Evolutionary conservation across 768 basidiomycete species (phyloP).

Genomic region (Tylopilus cervinicoccineus): DNA sequence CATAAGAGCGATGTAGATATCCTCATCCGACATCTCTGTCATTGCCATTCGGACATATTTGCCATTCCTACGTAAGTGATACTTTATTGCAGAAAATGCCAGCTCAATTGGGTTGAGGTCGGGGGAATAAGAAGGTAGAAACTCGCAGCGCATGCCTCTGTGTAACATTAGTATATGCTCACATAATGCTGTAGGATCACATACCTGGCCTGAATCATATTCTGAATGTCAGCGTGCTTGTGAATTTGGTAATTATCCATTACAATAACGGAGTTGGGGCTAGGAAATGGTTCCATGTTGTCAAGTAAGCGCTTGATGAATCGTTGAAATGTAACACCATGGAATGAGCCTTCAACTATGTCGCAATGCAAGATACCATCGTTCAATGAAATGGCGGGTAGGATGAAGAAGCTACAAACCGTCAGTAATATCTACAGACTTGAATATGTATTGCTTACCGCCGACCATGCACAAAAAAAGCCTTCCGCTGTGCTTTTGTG

Average conservation of each 20-base stretch:
- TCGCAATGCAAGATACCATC: background rate
- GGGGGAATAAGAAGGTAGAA: background rate
- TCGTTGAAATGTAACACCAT: background rate
- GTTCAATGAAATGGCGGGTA: background rate
- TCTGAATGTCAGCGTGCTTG: background rate
- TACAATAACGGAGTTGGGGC: background rate
- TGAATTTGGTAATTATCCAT: background rate
- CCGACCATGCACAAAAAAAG: background rate
- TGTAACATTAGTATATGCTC: background rate
- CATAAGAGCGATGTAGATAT: background rate
- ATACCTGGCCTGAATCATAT: background rate
- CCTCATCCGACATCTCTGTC: background rate
- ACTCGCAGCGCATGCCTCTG: background rate
- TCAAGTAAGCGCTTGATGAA: background rate
- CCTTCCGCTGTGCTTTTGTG: background rate
- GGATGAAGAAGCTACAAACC: background rate
- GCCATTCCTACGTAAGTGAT: background rate
- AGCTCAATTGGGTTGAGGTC: background rate
- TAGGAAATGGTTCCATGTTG: background rate
- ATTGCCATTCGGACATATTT: background rate
- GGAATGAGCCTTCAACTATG: background rate
- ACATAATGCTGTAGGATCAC: background rate
- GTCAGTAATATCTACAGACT: background rate
- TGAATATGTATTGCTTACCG: background rate
- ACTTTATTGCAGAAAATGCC: background rate